Conservation (phyloP, 2,329 filamentous ascomycete genomes). For the Delphinella strobiligena region DNA sequence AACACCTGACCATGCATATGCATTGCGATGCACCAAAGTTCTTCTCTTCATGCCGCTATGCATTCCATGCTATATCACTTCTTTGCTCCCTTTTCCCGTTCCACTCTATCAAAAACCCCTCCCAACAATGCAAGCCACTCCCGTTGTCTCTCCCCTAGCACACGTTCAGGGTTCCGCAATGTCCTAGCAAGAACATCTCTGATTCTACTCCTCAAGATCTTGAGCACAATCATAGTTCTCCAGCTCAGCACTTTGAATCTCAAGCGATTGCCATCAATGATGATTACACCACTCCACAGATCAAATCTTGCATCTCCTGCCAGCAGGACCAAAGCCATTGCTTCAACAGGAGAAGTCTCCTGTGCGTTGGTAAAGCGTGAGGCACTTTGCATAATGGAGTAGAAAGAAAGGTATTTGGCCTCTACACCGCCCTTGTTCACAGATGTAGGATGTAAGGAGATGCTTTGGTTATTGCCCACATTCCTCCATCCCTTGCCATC, state of each 20-base stretch:
- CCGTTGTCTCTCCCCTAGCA: constrained; percentile 25
- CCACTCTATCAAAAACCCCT: constrained; percentile 14
- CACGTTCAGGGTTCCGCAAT: constrained; percentile 44
- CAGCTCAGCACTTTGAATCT: constrained; percentile 76
- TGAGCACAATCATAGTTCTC: constrained; percentile 84
- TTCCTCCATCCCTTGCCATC: constrained; percentile 85
- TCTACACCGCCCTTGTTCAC: constrained; percentile 55
- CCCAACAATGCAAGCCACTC: constrained; percentile 29
- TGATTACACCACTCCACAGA: constrained; percentile 77
- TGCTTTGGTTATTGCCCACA: constrained; percentile 81
- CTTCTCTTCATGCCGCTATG: too few species aligned
- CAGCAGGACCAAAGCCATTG: constrained; percentile 70
- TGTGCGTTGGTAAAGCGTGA: constrained; percentile 80
- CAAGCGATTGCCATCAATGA: constrained; percentile 77
- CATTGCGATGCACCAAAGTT: background rate
- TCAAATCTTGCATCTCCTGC: constrained; percentile 85
- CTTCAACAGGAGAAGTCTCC: constrained; percentile 54
- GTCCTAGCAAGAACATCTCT: constrained; percentile 61
- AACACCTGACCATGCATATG: background rate
- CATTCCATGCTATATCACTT: too few species aligned
- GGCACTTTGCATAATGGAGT: constrained; percentile 90
- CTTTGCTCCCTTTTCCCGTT: background rate
- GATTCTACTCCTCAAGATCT: constrained; percentile 60
- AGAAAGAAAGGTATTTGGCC: constrained; percentile 74
- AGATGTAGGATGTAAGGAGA: constrained; percentile 76